Evolutionary conservation across 371 early-diverging fungal genomes (phyloP), one percentile per base, ranked within the genome.

Genomic region (Chytridium lagenaria): DNA sequence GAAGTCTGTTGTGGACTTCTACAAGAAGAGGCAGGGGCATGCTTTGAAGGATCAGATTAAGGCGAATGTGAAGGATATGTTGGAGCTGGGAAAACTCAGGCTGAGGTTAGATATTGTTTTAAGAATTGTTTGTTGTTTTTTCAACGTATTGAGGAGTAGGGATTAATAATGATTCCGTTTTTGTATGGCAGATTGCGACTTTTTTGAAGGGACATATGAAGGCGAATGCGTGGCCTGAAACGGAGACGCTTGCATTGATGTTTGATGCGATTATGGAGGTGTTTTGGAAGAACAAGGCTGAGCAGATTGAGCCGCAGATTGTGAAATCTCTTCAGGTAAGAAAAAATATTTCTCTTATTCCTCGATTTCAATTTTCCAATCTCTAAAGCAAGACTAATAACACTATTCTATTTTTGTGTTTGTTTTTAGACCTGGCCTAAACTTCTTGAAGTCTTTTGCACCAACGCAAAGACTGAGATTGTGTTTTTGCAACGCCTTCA

Each of bases 391-490:
- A n/a, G n/a, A n/a, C n/a, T n/a, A n/a, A n/a, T n/a, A n/a, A n/a
- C n/a, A n/a, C n/a, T n/a, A n/a, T n/a, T n/a, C n/a, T n/a, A n/a
- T n/a, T n/a, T n/a, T n/a, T n/a, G n/a, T n/a, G n/a, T n/a, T n/a
- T n/a, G n/a, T n/a, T n/a, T n/a, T n/a, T n/a, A 89, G 85, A 82
- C 84, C 70, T 92, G 90, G 87, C 81, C 90, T 39, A 87, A 87
- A 71, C 85, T 92, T 30, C 78, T 96, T 63, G 91, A 88, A 39
- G 80, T 85, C 0, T 92, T 94, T 81, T 90, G 90, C 52, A 86
- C 87, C 2, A 89, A 91, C 15, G 91, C 96, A 71, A 93, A 92
- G 83, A 90, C 93, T 0, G 93, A 96, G 83, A 87, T 96, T 73
- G 84, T 89, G 1, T 86, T 96, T 49, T 82, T 96, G 59, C 92